phyloP scores from a whole-genome alignment of 495 filamentous ascomycete species.

The Aspergillus diversus region DNA sequence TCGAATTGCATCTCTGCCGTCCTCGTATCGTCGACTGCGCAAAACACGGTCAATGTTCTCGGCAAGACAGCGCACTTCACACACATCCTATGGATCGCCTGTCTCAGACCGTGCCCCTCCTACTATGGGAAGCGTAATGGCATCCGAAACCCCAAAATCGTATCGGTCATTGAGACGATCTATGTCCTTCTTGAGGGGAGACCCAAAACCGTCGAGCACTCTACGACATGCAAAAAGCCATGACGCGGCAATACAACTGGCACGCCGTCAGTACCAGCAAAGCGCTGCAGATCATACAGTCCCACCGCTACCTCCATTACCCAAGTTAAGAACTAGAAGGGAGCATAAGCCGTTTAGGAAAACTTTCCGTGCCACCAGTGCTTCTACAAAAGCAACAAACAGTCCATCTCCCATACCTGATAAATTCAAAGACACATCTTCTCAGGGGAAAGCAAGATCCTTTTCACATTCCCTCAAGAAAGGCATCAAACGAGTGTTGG shows the following conservation, averaged over 20 bases:
- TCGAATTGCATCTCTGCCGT: constrained; percentile 65
- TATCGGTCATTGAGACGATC: constrained; percentile 53
- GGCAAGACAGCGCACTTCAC: constrained; percentile 48
- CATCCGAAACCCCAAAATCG: constrained; percentile 24
- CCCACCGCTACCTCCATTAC: constrained; percentile 51
- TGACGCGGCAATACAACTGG: constrained; percentile 53
- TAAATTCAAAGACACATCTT: constrained; percentile 32
- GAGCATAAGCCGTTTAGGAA: constrained; percentile 61
- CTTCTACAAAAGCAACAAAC: constrained; percentile 33
- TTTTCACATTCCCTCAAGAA: constrained; percentile 65
- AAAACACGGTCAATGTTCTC: constrained; percentile 75
- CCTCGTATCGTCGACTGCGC: constrained; percentile 74
- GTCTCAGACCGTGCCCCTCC: constrained; percentile 21
- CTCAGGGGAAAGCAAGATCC: constrained; percentile 59
- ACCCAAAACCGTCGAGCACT: constrained; percentile 27
- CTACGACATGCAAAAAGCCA: constrained; percentile 41
- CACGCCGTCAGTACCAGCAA: constrained; percentile 50
- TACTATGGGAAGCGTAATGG: constrained; percentile 8
- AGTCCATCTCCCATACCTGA: constrained; percentile 28
- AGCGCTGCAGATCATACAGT: constrained; percentile 36
- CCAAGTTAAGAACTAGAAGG: constrained; percentile 44
- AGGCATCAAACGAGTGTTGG: constrained; percentile 63
- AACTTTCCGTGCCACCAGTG: constrained; percentile 58
- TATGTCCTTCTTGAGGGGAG: constrained; percentile 62
- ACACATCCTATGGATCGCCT: constrained; percentile 27